These are phyloP conservation scores for Blastobotrys ciferrii DNA, from an alignment of 1,139 yeast species.

Conservation along the genomic window DNA sequence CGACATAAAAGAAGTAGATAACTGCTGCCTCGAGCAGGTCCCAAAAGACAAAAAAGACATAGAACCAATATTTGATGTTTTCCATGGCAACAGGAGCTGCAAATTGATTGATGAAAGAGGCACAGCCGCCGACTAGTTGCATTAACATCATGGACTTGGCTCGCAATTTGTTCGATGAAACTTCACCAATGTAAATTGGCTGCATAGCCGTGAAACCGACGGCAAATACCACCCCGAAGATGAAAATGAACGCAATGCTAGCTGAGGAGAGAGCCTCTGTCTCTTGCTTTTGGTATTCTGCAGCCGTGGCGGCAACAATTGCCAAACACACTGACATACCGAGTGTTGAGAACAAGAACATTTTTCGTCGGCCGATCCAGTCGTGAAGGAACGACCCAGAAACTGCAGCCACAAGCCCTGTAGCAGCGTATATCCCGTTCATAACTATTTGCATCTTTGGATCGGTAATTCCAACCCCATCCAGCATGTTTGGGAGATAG, in stretches of 20 bases:
- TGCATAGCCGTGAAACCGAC: slow-evolving; percentile 28
- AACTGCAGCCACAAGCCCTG: slow-evolving; percentile 17
- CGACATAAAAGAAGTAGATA: slow-evolving; percentile 44
- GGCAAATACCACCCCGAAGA: slow-evolving; percentile 22
- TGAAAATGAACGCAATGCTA: slow-evolving; percentile 23
- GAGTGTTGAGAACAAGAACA: slow-evolving; percentile 17
- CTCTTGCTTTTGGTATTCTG: slow-evolving; percentile 15
- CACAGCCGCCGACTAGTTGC: slow-evolving; percentile 15
- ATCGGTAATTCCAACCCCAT: slow-evolving; percentile 17
- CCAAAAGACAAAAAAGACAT: slow-evolving; percentile 45
- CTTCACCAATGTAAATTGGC: slow-evolving; percentile 37
- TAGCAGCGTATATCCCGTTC: slow-evolving; percentile 18
- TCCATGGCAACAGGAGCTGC: slow-evolving; percentile 60
- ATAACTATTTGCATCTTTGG: slow-evolving; percentile 17
- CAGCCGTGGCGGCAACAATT: slow-evolving; percentile 23
- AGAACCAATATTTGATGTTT: slow-evolving; percentile 56
- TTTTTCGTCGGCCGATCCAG: slow-evolving; percentile 22
- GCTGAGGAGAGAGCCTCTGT: slow-evolving; percentile 17
- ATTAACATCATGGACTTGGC: slow-evolving; percentile 31
- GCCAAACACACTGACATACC: slow-evolving; percentile 22
- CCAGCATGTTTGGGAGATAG: slow-evolving; percentile 17
- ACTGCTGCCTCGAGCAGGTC: slow-evolving; percentile 22
- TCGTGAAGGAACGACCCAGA: slow-evolving; percentile 21
- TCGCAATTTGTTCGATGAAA: slow-evolving; percentile 38
- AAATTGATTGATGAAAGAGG: slow-evolving; percentile 43